phyloP scores from a whole-genome alignment of 1,284 basidiomycete genomes.

The Trichosporon coremiiforme region DNA sequence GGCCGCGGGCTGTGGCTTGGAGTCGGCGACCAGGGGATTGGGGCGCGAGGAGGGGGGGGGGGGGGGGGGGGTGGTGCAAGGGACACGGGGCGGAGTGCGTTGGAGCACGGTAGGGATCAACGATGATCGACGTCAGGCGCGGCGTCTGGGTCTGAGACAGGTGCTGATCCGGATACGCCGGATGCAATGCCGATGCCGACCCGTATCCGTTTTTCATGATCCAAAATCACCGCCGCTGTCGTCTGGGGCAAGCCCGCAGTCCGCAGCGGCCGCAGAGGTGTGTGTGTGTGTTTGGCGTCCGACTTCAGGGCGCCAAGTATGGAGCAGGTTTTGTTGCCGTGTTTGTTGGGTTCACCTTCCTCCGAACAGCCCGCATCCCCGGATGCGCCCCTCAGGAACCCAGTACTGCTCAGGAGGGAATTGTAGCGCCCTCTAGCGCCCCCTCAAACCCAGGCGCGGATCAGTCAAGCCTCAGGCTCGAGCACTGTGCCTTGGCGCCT shows the following conservation, averaged over 20 bases:
- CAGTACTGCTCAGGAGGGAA: neutral
- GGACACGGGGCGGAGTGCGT: neutral
- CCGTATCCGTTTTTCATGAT: neutral
- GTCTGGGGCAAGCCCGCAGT: too few relatives aligned
- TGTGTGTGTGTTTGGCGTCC: neutral
- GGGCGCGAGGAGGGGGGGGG: too few relatives aligned
- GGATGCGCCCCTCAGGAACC: too few relatives aligned
- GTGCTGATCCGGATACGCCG: neutral
- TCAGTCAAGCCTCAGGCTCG: neutral
- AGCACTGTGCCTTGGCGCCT: neutral
- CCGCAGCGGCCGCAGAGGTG: too few relatives aligned
- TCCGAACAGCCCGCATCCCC: neutral
- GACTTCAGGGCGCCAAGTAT: neutral
- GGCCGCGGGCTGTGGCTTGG: neutral
- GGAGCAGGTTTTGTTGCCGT: neutral
- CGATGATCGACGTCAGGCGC: slow-evolving; percentile 2
- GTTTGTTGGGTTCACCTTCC: neutral
- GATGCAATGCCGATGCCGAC: slow-evolving; percentile 5
- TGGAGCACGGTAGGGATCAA: neutral
- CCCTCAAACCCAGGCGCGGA: neutral
- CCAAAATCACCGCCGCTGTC: neutral
- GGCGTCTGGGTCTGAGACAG: neutral
- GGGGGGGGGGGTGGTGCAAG: too few relatives aligned
- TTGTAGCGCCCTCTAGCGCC: neutral
- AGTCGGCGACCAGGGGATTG: neutral